Conservation (phyloP, 2,329 filamentous ascomycete genomes). For the Berkeleyomyces basicola region DNA sequence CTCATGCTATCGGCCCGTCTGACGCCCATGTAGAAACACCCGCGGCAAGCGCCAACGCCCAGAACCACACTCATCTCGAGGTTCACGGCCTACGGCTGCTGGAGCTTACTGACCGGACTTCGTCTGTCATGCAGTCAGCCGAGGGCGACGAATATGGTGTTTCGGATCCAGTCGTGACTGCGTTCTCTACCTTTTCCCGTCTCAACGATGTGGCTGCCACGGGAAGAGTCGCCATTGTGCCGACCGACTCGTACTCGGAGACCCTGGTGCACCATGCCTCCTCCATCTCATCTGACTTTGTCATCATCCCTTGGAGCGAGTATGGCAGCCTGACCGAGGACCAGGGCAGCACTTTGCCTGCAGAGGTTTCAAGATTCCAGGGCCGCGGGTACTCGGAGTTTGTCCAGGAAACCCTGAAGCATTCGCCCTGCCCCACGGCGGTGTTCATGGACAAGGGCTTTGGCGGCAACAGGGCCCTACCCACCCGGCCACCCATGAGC, state of each 20-base stretch:
- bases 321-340: slow-evolving; percentile 59
- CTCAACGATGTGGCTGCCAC: slow-evolving; percentile 71
- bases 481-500: slow-evolving; percentile 4
- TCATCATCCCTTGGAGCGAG: slow-evolving; percentile 83
- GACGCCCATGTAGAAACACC: slow-evolving; percentile 6
- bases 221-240: slow-evolving; percentile 64
- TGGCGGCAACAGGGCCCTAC: background rate
- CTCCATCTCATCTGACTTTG: slow-evolving; percentile 53
- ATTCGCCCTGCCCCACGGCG: slow-evolving; percentile 49
- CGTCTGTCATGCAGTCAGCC: slow-evolving; percentile 85
- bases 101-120: slow-evolving; percentile 80
- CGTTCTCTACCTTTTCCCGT: slow-evolving; percentile 75
- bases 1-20: background rate
- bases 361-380: slow-evolving; percentile 6
- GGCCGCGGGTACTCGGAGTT: slow-evolving; percentile 48
- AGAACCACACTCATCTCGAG: slow-evolving; percentile 33
- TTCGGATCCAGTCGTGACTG: slow-evolving; percentile 57
- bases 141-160: slow-evolving; percentile 62
- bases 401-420: slow-evolving; percentile 48
- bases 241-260: slow-evolving; percentile 62
- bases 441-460: slow-evolving; percentile 58
- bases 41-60: background rate
- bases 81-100: slow-evolving; percentile 75
- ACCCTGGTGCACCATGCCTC: slow-evolving; percentile 55
- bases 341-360: slow-evolving; percentile 18